These are phyloP conservation scores for Somion occarium DNA, from an alignment of 1,284 basidiomycete species.

Conservation along the genomic window DNA sequence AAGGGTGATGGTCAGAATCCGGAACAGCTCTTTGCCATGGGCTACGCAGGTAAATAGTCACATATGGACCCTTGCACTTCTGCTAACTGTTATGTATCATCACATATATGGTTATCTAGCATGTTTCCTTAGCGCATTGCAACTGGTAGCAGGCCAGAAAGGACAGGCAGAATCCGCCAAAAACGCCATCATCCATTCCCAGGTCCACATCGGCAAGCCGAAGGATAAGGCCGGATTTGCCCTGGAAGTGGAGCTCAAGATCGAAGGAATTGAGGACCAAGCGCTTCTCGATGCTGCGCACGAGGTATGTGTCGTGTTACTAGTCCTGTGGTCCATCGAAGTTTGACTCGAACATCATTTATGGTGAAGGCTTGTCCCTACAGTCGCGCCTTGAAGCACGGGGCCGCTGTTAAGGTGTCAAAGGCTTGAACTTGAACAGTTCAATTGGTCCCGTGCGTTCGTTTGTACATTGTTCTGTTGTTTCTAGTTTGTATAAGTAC, in stretches of 20 bases:
- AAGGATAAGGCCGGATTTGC: conserved; percentile 55
- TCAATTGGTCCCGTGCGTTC: too few relatives aligned
- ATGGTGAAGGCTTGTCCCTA: conserved; percentile 69
- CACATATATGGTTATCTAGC: conserved; percentile 32
- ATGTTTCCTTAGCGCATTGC: conserved; percentile 66
- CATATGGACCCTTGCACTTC: neutral
- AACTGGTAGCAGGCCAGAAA: conserved; percentile 46
- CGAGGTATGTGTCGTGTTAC: conserved; percentile 54
- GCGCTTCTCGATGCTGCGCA: conserved; percentile 60
- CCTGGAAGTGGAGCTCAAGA: conserved; percentile 61
- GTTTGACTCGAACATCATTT: too few relatives aligned
- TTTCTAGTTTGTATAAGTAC: too few relatives aligned
- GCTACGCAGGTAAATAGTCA: conserved; percentile 33
- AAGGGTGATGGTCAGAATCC: conserved; percentile 39
- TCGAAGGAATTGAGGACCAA: conserved; percentile 64
- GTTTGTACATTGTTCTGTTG: too few relatives aligned
- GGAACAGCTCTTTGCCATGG: conserved; percentile 39
- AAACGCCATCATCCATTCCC: conserved; percentile 54
- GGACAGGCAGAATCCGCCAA: conserved; percentile 53
- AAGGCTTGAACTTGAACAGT: conserved; percentile 20
- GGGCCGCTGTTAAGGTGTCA: conserved; percentile 50
- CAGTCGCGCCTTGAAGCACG: conserved; percentile 57
- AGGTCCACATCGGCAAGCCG: conserved; percentile 57
- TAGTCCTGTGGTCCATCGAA: too few relatives aligned
- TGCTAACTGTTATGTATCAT: neutral